These are phyloP conservation scores for Ceratocystis eucalypticola DNA, from an alignment of 2,329 filamentous ascomycete species.

Conservation along the genomic window DNA sequence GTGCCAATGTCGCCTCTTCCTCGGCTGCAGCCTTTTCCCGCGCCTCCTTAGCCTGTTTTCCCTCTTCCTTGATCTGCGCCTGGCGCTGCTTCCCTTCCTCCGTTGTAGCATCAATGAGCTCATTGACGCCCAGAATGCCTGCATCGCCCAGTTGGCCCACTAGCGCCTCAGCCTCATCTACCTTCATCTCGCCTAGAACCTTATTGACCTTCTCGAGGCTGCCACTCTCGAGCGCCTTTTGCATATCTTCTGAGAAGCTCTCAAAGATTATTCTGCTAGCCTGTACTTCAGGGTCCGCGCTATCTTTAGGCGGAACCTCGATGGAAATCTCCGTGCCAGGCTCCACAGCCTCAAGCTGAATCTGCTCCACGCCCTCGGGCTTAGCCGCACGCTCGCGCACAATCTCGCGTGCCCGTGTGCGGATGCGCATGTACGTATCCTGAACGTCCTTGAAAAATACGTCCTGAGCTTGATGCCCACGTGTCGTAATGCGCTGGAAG, in stretches of 20 bases:
- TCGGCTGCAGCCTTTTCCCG: conserved; percentile 7
- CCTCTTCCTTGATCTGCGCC: conserved; percentile 54
- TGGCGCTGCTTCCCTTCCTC: conserved; percentile 67
- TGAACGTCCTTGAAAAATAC: conserved; percentile 90
- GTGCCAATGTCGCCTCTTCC: neutral
- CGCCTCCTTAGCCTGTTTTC: conserved; percentile 22
- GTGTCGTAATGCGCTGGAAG: conserved; percentile 89
- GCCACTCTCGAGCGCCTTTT: conserved; percentile 73
- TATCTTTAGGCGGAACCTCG: conserved; percentile 56
- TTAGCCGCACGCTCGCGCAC: conserved; percentile 39
- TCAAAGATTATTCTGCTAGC: conserved; percentile 67
- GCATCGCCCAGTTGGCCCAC: conserved; percentile 71
- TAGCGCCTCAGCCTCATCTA: conserved; percentile 74
- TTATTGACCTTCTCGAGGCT: conserved; percentile 50
- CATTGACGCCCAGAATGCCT: conserved; percentile 76
- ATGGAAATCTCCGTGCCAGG: conserved; percentile 88
- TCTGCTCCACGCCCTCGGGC: conserved; percentile 68
- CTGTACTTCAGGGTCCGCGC: conserved; percentile 50
- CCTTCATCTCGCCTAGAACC: conserved; percentile 71
- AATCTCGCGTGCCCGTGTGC: conserved; percentile 61
- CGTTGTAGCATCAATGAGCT: conserved; percentile 90
- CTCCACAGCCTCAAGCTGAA: conserved; percentile 92
- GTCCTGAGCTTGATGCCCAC: conserved; percentile 76
- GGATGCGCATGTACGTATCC: conserved; percentile 72
- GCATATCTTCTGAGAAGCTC: conserved; percentile 66